Conservation (phyloP, 768 basidiomycete species). For the Phlebiopsis flavidoalba region DNA sequence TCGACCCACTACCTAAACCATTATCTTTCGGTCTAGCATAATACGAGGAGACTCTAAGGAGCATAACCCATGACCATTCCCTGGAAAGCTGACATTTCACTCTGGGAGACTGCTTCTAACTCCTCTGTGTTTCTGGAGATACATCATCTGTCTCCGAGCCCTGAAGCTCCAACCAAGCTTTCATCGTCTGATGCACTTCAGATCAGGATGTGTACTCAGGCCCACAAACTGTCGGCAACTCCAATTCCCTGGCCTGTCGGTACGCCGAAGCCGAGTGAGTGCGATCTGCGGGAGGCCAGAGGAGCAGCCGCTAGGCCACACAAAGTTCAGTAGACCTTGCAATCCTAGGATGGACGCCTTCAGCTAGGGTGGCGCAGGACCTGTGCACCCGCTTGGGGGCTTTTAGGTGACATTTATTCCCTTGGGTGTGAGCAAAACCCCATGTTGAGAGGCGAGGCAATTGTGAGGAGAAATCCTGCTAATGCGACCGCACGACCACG, state of each 20-base stretch:
- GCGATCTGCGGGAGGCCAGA: constrained; percentile 60
- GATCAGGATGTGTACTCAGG: constrained; percentile 62
- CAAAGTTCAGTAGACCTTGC: constrained; percentile 27
- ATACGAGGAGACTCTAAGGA: constrained; percentile 24
- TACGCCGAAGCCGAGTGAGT: constrained; percentile 67
- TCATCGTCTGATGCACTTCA: constrained; percentile 74
- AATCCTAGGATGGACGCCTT: constrained; percentile 38
- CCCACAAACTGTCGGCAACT: constrained; percentile 50
- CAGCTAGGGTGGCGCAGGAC: constrained; percentile 57
- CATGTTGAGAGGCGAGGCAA: constrained; percentile 86
- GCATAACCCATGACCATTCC: constrained; percentile 64
- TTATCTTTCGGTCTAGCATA: not conserved
- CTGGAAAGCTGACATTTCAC: constrained; percentile 36
- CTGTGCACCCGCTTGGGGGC: constrained; percentile 76
- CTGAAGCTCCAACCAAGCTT: constrained; percentile 63
- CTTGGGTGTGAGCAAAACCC: constrained; percentile 57
- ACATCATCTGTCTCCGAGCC: constrained; percentile 27
- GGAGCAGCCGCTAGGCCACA: constrained; percentile 31
- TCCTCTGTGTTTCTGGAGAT: constrained; percentile 20
- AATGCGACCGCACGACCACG: constrained; percentile 58
- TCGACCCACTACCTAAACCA: no score
- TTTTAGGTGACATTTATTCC: no score
- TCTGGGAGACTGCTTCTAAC: constrained; percentile 39
- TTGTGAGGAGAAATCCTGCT: constrained; percentile 64
- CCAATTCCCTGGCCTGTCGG: constrained; percentile 35